phyloP scores from a whole-genome alignment of 2,329 filamentous ascomycete species.

The Aureobasidium mangrovei region DNA sequence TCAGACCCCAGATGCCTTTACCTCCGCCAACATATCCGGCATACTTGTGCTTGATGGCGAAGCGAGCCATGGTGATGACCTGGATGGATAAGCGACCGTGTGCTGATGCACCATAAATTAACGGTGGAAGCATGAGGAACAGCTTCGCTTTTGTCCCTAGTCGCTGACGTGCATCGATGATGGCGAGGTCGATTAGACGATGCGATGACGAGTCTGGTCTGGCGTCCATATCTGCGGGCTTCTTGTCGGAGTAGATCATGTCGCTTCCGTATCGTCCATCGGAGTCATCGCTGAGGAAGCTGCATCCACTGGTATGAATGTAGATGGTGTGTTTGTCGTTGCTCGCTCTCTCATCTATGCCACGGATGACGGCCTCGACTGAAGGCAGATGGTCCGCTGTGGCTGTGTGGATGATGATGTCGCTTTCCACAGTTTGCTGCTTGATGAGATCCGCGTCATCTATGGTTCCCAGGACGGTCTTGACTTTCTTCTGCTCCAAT shows the following conservation, averaged over 20 bases:
- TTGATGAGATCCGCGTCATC: slow-evolving; percentile 34
- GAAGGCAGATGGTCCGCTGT: slow-evolving; percentile 42
- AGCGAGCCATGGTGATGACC: slow-evolving; percentile 39
- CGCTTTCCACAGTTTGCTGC: slow-evolving; percentile 29
- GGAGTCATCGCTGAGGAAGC: slow-evolving; percentile 33
- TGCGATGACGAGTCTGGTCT: slow-evolving; percentile 37
- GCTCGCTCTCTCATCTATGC: slow-evolving; percentile 32
- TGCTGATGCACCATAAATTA: slow-evolving; percentile 37
- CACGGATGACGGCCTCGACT: slow-evolving; percentile 38
- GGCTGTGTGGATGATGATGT: slow-evolving; percentile 42
- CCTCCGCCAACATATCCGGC: slow-evolving; percentile 39
- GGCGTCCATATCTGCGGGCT: slow-evolving; percentile 33
- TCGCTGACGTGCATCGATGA: slow-evolving; percentile 30
- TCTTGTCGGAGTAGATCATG: slow-evolving; percentile 37
- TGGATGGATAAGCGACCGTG: slow-evolving; percentile 40
- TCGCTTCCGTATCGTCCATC: slow-evolving; percentile 28
- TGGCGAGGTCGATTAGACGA: slow-evolving; percentile 38
- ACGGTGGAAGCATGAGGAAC: slow-evolving; percentile 40
- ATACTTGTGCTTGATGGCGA: slow-evolving; percentile 41
- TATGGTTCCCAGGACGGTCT: slow-evolving; percentile 34
- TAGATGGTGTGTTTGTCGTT: slow-evolving; percentile 35
- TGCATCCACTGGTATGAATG: slow-evolving; percentile 42
- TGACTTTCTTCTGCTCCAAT: slow-evolving; percentile 30
- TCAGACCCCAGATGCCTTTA: slow-evolving; percentile 32
- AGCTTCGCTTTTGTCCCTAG: slow-evolving; percentile 36